Evolutionary conservation across 257 asterid genomes (phyloP), one percentile per base, ranked within the genome.

Genomic region (Solanum microdontum): DNA sequence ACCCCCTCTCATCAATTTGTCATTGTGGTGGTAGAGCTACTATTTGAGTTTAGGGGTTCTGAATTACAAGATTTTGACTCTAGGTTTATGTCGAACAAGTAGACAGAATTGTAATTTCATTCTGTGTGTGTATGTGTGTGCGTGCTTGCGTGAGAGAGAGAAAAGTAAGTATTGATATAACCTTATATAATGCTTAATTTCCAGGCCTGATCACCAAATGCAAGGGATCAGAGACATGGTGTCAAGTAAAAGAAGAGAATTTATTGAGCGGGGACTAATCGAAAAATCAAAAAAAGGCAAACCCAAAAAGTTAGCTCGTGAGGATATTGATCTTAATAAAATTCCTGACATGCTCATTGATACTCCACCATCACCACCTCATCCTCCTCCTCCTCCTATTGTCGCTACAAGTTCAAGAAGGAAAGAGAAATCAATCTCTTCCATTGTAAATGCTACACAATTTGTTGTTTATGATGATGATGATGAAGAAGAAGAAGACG

Each of bases 351-450:
- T 79, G 84, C 66, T 79, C 8, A 43, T 79, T 43, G 66, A 79
- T 26, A 32, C 8, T 12, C 76, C 87, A 32, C 68, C 87, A 43
- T 11, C 15, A 5, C 79, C 72, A 2, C 17, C 32, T n/a, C 37
- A 6, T 70, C 23, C 8, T 32, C 24, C 82, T 28, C 6, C n/a
- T 12, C 23, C 23, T 40, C 7, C 45, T 28, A 4, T 13, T 37
- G 4, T 23, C 23, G 19, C 55, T 23, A 10, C 26, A 32, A 30
- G 64, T 9, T 79, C 66, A 4, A 43, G 39, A 34, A 87, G 85
- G 40, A 89, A 87, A 43, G 70, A 89, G 82, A 89, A 75, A 62
- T 84, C 88, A 3, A 51, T 84, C 6, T 85, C 84, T 82, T 85
- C 89, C 48, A 23, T 87, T 6, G 77, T 85, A 33, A 37, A 40